These are phyloP conservation scores for Torulaspora microellipsoides DNA, from an alignment of 805 yeast genomes.

Conservation along the genomic window DNA sequence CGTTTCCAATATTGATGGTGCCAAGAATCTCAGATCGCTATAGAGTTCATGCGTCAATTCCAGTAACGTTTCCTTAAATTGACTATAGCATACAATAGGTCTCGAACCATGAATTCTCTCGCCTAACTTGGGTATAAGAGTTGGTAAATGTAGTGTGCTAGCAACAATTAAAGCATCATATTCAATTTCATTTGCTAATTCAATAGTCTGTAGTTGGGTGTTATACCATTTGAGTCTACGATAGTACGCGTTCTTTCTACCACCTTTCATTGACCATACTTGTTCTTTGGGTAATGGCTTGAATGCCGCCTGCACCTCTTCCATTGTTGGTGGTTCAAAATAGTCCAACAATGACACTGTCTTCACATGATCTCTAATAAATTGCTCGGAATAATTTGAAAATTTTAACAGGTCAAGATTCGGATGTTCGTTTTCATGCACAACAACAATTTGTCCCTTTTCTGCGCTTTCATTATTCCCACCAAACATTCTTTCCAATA, in stretches of 20 bases:
- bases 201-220: conserved; percentile 41
- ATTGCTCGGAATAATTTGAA: conserved; percentile 56
- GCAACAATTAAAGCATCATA: conserved; percentile 77
- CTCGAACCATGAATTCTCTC: conserved; percentile 77
- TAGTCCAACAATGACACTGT: conserved; percentile 75
- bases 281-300: conserved; percentile 44
- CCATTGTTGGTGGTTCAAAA: conserved; percentile 61
- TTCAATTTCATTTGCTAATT: conserved; percentile 44
- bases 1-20: conserved; percentile 79
- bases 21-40: conserved; percentile 65
- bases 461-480: conserved; percentile 16
- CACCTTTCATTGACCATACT: conserved; percentile 50
- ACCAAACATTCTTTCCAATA: conserved; percentile 84
- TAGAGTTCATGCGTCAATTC: conserved; percentile 63
- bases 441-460: conserved; percentile 60
- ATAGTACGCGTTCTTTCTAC: conserved; percentile 60
- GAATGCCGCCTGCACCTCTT: conserved; percentile 42
- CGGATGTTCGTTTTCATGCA: conserved; percentile 93
- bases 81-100: conserved; percentile 78
- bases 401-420: conserved; percentile 67
- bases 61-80: conserved; percentile 72
- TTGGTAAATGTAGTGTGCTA: conserved; percentile 64
- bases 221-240: conserved; percentile 53
- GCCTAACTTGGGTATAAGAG: conserved; percentile 57
- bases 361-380: conserved; percentile 52